Conservation (phyloP, 768 basidiomycete species). For the Scleroderma citrinum region DNA sequence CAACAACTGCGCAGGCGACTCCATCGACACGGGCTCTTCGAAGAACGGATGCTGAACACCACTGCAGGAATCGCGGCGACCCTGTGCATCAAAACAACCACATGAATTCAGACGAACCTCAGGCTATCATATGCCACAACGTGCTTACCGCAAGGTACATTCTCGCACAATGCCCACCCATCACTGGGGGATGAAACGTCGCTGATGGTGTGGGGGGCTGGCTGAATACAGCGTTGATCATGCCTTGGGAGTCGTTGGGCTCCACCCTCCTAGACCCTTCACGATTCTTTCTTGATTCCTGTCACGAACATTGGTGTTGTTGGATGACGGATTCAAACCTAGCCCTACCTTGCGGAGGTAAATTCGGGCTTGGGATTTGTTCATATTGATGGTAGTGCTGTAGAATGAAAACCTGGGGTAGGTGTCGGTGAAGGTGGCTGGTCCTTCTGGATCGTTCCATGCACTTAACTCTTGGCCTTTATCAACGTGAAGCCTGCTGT, state of each 20-base stretch:
- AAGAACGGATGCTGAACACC: background rate
- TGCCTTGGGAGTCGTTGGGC: background rate
- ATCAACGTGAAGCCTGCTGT: no score
- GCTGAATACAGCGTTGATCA: background rate
- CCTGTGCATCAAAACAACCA: background rate
- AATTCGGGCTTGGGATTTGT: background rate
- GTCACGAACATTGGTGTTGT: background rate
- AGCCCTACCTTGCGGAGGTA: background rate
- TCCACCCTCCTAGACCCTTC: background rate
- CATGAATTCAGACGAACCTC: background rate
- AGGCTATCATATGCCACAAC: background rate
- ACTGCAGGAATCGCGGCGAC: background rate
- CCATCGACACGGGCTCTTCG: background rate
- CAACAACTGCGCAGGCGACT: no score
- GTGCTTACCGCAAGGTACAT: background rate
- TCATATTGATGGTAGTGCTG: background rate
- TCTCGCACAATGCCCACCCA: background rate
- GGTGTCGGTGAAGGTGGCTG: background rate
- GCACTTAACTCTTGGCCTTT: no score
- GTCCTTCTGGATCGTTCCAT: background rate
- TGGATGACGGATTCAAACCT: background rate
- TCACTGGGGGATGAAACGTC: background rate
- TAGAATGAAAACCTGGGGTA: no score
- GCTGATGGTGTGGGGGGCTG: background rate
- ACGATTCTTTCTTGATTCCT: background rate